Evolutionary conservation across 2,329 filamentous ascomycete species (phyloP).

Genomic region (Ophiosphaerella korrae): DNA sequence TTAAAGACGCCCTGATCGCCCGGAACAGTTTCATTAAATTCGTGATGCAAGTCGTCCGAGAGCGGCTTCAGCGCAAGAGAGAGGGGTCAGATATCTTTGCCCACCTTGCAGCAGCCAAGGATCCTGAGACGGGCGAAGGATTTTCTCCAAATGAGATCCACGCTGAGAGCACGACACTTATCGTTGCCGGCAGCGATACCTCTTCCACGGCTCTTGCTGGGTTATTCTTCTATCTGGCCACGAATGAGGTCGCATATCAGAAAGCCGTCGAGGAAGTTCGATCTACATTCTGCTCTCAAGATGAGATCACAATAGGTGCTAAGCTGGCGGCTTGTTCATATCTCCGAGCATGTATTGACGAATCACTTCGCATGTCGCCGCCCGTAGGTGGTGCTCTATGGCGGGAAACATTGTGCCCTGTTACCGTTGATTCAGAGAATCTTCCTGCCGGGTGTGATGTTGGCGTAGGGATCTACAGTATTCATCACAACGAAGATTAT

Average conservation of each 20-base stretch:
- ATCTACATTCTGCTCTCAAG: constrained; percentile 12
- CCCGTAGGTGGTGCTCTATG: constrained; percentile 22
- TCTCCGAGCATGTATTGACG: constrained; percentile 40
- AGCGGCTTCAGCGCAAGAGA: constrained; percentile 3
- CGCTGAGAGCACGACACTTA: constrained; percentile 48
- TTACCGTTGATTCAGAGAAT: constrained; percentile 21
- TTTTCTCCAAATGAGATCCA: constrained; percentile 47
- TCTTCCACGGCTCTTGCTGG: constrained; percentile 39
- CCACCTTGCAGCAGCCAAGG: constrained; percentile 47
- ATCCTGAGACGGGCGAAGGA: constrained; percentile 40
- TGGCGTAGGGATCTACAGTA: constrained; percentile 25
- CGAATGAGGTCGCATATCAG: constrained; percentile 33
- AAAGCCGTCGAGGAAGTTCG: constrained; percentile 22
- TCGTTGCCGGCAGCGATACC: constrained; percentile 38
- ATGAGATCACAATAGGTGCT: constrained; percentile 25
- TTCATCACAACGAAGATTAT: constrained; percentile 30
- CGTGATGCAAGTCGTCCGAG: constrained; percentile 15
- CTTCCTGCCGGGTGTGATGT: constrained; percentile 29
- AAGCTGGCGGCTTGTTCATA: constrained; percentile 26
- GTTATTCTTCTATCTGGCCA: constrained; percentile 47
- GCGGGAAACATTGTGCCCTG: constrained; percentile 25
- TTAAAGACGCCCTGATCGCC: constrained; percentile 34
- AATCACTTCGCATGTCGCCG: constrained; percentile 39
- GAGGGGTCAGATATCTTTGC: constrained; percentile 45
- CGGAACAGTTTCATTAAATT: constrained; percentile 23